A percentile compares a stretch with the other conserved stretches of the same genome.
phyloP scores from a whole-genome alignment of 768 basidiomycete genomes.

The Psilocybe cyanescens region DNA sequence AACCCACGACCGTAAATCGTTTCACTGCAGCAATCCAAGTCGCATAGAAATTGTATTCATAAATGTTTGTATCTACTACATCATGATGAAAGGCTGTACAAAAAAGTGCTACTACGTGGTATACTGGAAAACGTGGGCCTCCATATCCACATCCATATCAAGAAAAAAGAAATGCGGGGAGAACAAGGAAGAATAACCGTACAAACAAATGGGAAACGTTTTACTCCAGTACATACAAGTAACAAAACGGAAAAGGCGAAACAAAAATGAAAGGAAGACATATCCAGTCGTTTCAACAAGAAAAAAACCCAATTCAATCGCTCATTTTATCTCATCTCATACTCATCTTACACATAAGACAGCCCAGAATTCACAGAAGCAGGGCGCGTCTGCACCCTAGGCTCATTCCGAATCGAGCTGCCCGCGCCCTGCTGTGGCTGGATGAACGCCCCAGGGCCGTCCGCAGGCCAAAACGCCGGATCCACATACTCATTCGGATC shows the following conservation, averaged over 20 bases:
- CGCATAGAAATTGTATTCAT: neutral
- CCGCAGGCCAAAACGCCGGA: constrained; percentile 31
- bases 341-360: constrained; percentile 17
- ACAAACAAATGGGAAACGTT: neutral
- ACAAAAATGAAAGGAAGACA: neutral
- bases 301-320: too few species aligned
- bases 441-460: constrained; percentile 15
- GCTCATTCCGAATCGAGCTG: constrained; percentile 3
- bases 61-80: neutral
- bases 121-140: neutral
- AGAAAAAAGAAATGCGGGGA: neutral
- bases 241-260: neutral
- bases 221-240: neutral
- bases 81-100: neutral
- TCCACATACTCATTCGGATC: constrained; percentile 35
- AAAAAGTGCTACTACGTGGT: neutral
- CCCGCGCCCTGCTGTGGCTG: neutral
- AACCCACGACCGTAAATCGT: too few species aligned
- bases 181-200: too few species aligned
- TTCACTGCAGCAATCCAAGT: too few species aligned
- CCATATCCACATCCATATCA: neutral
- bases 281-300: too few species aligned
- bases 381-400: constrained; percentile 10
- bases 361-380: constrained; percentile 20
- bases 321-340: neutral